Evolutionary conservation across 441 rosid genomes (phyloP), one percentile per base, ranked within the genome.

Genomic region (Oxalis stricta): DNA sequence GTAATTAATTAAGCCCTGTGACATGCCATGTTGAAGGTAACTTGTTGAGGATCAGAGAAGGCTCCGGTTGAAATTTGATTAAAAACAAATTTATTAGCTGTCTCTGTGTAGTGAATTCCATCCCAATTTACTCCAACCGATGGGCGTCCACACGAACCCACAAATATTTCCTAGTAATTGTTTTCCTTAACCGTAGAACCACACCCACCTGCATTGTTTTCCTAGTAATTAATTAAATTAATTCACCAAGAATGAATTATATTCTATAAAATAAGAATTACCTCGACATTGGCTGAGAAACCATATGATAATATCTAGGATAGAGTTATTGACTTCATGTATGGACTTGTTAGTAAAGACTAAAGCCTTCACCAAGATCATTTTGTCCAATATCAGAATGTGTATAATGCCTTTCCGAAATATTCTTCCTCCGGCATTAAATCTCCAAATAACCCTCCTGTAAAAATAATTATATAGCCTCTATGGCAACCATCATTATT

Each of bases 381-480:
- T 70, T 62, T 41, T 65, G 71, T 11, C 66, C 75, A 7, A 70
- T 65, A 16, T 65, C 69, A 13, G n/a, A 65, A 41, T 3, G 57
- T 44, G 44, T 55, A 70, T 12, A 65, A 45, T 15, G 69, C 71
- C 7, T 45, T 35, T 3, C 46, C 15, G 43, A 59, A 61, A 40
- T 38, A 24, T 24, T 63, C 64, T 10, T 28, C 59, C 29, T 37
- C 33, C 0, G 72, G 69, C 53, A 70, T 38, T 19, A 60, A 46
- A 32, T 43, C 28, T 20, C 58, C 64, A 12, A 48, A 39, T 14
- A 48, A 24, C 9, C 63, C 63, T 20, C 66, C 71, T 65, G n/a
- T n/a, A n/a, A n/a, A n/a, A n/a, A n/a, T n/a, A n/a, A n/a, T n/a
- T n/a, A n/a, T n/a, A n/a, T n/a, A n/a, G n/a, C n/a, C n/a, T n/a